Percentiles rank a stretch among this genome's conserved stretches.
Conservation (phyloP, 495 filamentous ascomycete genomes). For the Hypoxylon perforatum region DNA sequence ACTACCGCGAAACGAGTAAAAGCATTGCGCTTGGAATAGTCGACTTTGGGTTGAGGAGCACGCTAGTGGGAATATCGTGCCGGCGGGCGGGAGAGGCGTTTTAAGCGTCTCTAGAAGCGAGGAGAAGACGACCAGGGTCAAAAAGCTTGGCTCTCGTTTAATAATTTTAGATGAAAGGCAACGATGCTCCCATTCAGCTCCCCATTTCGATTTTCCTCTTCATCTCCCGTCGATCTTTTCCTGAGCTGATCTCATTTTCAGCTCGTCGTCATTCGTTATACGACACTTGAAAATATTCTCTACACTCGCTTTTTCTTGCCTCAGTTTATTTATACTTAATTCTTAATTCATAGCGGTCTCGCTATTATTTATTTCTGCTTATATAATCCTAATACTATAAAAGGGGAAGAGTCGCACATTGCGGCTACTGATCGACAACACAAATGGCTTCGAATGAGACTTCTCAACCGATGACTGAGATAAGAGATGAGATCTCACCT, state of each 20-base stretch:
- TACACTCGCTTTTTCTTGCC: slow-evolving; percentile 20
- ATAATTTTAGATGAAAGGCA: slow-evolving; percentile 23
- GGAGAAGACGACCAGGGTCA: slow-evolving; percentile 11
- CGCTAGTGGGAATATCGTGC: slow-evolving; percentile 22
- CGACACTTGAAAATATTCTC: slow-evolving; percentile 13
- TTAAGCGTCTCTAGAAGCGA: not conserved
- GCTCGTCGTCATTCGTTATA: slow-evolving; percentile 31
- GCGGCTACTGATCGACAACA: not conserved
- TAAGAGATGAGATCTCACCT: slow-evolving; percentile 27
- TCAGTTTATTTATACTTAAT: slow-evolving; percentile 11
- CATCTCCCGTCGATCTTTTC: slow-evolving; percentile 24
- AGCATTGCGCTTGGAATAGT: not conserved
- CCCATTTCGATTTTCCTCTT: slow-evolving; percentile 13
- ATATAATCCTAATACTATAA: slow-evolving; percentile 1
- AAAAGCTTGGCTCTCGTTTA: slow-evolving; percentile 36
- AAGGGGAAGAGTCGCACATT: slow-evolving; percentile 6
- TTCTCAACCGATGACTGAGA: slow-evolving; percentile 13
- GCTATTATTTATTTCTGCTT: not conserved
- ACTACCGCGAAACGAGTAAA: not conserved
- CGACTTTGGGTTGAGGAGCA: not conserved
- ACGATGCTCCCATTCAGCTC: slow-evolving; percentile 1
- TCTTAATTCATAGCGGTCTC: slow-evolving; percentile 14
- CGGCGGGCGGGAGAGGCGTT: slow-evolving; percentile 10
- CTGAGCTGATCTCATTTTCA: slow-evolving; percentile 17
- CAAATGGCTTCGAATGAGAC: slow-evolving; percentile 26